Base-by-base conservation (phyloP, 768 basidiomycete species). In the Boletus subcaerulescens region DNA sequence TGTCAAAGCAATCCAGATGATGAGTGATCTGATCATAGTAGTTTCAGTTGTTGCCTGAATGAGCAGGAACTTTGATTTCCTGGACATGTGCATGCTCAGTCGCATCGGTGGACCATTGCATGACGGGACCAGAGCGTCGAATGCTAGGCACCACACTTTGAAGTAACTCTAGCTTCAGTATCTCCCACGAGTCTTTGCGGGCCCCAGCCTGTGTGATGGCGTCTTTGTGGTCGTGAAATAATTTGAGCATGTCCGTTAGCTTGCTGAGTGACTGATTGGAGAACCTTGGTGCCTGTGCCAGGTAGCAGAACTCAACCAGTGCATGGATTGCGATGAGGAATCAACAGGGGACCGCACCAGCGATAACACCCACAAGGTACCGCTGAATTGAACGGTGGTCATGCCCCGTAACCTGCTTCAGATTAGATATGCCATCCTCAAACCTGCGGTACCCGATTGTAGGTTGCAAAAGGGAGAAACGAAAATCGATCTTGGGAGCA, bases 141-240 rank as follows among this genome's bases (percentile, higher is more conserved):
- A 53, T 49, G 18, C 31, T 48, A 4, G 24, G 36, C 15, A 35
- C 22, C 4, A 49, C 22, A 32, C 45, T 52, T 29, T 57, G 46
- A 26, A 26, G 26, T 26, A 26, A 26, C 26, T 26, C 26, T 26
- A 26, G 26, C 26, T 26, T 26, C 7, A 40, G 45, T 35, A 52
- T 52, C n/a, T 31, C 45, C 45, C 39, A 52, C 1, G 22, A 45
- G 17, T 45, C 17, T 5, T 26, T 13, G 15, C 12, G 5, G 49
- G 36, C 13, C 29, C 53, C 29, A 9, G 53, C 53, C 18, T 48
- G 35, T 11, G 75, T 45, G 50, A 79, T 76, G 3, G 73, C 60
- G 11, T 59, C 40, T 46, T 77, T 77, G 60, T 75, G 61, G 3
- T 48, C 31, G 54, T 80, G 77, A 55, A 79, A 80, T 1, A 18